Base-by-base conservation (phyloP, 2,329 filamentous ascomycete species). In the Ophiostoma australiae region DNA sequence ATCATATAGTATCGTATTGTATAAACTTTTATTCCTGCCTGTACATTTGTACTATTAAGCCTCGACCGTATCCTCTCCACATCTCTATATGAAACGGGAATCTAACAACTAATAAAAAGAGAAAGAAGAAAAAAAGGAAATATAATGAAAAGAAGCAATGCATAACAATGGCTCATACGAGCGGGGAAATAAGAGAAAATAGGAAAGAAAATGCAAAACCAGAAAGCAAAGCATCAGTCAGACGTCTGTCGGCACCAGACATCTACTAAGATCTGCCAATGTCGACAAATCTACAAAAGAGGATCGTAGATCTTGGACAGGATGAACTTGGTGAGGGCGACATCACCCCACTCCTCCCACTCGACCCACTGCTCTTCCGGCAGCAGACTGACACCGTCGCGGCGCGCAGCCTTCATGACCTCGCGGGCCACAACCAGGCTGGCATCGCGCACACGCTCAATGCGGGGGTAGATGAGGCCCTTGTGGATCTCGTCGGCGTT, bases 401-500 rank as follows among this genome's bases (percentile, higher is more conserved):
- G 85, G 77, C 96, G 91, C 6, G 94, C 94, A 31, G 92, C 90
- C 79, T 95, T 94, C 85, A 98, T 97, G 75, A 97, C 94, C 81
- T 94, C 93, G 68, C 93, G 89, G 41, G 94, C 92, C 39, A 98
- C 94, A 67, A 91, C 80, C 72, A 97, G 85, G 78, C 90, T 94
- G 72, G 97, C 94, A 41, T 97, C 93, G 65, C 95, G 89, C 75
- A 99, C 97, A 74, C 95, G 91, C 80, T 92, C 89, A 78, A 99
- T 92, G 78, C 90, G 88, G 15, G 93, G 95, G 83, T 99, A 98
- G 77, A 98, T 90, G 79, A 96, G 89, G 70, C 93, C 92, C 79
- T 90, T 88, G 71, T 90, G 87, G 77, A 93, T 84, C 83, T 99
- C 95, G 73, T 95, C 90, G 55, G 88, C 84, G 74, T 90, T 93